Base-by-base conservation (phyloP, 176 grass and related monocot species). In the Carex parvula region DNA sequence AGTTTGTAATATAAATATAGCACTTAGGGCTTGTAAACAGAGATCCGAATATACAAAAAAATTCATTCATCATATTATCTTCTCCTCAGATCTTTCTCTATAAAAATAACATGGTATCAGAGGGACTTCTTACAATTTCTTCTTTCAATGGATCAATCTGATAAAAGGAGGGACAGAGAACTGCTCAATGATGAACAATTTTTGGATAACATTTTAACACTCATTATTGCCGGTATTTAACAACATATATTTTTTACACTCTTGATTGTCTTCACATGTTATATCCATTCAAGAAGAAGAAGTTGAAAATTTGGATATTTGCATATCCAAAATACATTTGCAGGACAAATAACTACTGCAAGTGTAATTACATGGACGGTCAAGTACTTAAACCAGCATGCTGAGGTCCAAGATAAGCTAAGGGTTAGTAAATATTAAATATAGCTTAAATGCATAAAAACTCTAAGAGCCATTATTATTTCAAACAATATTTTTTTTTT, bases 321-420 rank as follows among this genome's bases (percentile, higher is more conserved):
- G 11, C 72, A 26, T 16, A 24, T 55, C 5, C 18, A 17, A 55
- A 76, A 76, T 30, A 37, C 35, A 81, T 33, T 73, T 85, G 66
- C 69, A 97, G 94, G 92, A 3, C 95, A 98, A 90, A 87, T 94
- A 53, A 98, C 95, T 1, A 92, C 95, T 15, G 95, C 95, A 29
- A 90, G 86, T 30, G 88, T 91, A 50, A 91, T 93, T 76, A 91
- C 95, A 78, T 94, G 95, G 95, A 98, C 93, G 95, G 75, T 94
- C 62, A 98, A 93, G 82, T 91, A 94, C 30, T 61, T 98, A 32
- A 86, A 86, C 1, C 89, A 98, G 73, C 92, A 90, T 89, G 71
- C 64, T 46, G 82, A 83, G 4, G 35, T 94, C 18, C 92, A 94
- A 83, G 89, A 98, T 56, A 93, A 68, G 20, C 44, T 94, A 86